Percentiles rank a stretch among this genome's conserved stretches.
Evolutionary conservation across 2,329 filamentous ascomycete genomes (phyloP).

Genomic region (Xylaria polymorpha): DNA sequence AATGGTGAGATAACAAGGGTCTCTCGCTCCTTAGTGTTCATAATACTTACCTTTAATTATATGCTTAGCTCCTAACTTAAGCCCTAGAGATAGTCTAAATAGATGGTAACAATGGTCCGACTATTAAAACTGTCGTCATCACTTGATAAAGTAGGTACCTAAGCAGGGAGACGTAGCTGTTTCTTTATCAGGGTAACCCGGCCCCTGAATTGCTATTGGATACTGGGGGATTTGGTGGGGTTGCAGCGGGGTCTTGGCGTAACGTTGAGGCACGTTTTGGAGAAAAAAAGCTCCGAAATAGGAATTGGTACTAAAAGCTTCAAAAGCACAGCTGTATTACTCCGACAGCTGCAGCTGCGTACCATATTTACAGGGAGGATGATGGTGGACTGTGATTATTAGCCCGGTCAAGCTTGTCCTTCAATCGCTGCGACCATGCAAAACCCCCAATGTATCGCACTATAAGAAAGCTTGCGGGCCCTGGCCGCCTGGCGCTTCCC

Average conservation of each 20-base stretch:
- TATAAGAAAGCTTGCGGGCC: conserved; percentile 42
- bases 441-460: conserved; percentile 42
- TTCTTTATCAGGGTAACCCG: background rate
- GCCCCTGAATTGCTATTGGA: background rate
- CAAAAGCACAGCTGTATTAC: background rate
- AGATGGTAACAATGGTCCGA: background rate
- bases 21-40: too few species aligned
- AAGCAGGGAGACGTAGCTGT: too few species aligned
- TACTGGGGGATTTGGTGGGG: background rate
- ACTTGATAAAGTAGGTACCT: background rate
- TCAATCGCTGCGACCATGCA: conserved; percentile 36
- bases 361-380: background rate
- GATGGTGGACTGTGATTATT: background rate
- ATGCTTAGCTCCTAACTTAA: too few species aligned
- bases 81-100: too few species aligned
- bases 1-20: background rate
- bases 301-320: background rate
- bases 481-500: conserved; percentile 39
- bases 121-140: background rate
- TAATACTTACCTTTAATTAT: too few species aligned
- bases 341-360: background rate
- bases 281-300: conserved; percentile 16
- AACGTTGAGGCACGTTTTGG: background rate
- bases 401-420: background rate
- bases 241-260: background rate